These are phyloP conservation scores for Gastrolobium villosum DNA, from an alignment of 306 rosid species.

Conservation along the genomic window DNA sequence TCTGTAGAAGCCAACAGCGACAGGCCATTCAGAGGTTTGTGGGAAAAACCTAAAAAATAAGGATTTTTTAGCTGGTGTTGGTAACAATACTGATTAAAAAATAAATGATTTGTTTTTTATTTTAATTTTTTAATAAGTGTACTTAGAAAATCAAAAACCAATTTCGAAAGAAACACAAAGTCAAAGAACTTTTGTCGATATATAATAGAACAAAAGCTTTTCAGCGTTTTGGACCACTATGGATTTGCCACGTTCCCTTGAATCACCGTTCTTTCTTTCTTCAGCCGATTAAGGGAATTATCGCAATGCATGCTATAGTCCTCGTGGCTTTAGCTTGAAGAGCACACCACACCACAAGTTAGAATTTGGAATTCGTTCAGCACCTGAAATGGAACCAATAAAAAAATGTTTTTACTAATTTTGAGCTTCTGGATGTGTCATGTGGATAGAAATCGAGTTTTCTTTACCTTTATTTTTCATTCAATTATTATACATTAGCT, in stretches of 20 bases:
- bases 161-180: conserved; percentile 42
- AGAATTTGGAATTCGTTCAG: neutral
- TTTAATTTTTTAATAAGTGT: too few relatives aligned
- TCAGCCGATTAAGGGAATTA: neutral
- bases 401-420: neutral
- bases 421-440: neutral
- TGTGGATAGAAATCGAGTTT: neutral
- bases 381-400: neutral
- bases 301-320: neutral
- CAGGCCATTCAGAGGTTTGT: conserved; percentile 30
- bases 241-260: conserved; percentile 47
- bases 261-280: conserved; percentile 13
- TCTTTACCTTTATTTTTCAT: neutral
- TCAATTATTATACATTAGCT: neutral
- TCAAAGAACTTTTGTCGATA: conserved; percentile 48
- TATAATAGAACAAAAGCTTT: conserved; percentile 26
- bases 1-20: conserved; percentile 39
- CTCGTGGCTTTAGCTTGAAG: neutral
- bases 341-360: neutral
- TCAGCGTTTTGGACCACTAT: conserved; percentile 39
- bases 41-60: too few relatives aligned
- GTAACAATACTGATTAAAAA: too few relatives aligned
- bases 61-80: too few relatives aligned
- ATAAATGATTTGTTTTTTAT: too few relatives aligned
- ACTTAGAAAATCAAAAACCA: neutral